phyloP scores from a whole-genome alignment of 768 basidiomycete genomes.

The Tylopilus intermedius region DNA sequence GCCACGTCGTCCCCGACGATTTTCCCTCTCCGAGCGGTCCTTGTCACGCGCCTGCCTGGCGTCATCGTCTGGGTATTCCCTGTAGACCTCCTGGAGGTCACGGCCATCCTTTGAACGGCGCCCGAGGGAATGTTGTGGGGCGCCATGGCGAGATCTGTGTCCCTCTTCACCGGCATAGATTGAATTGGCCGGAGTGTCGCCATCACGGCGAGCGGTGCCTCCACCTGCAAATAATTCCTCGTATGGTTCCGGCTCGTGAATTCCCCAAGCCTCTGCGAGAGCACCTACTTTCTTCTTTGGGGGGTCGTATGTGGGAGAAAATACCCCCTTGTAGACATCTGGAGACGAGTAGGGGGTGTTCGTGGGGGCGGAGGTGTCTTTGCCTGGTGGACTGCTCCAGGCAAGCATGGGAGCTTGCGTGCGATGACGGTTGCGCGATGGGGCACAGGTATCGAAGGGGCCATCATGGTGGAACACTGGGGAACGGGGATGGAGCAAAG shows the following conservation, averaged over 20 bases:
- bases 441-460: constrained; percentile 88
- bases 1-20: constrained; percentile 43
- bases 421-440: constrained; percentile 78
- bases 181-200: constrained; percentile 59
- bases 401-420: constrained; percentile 80
- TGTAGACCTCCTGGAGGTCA: constrained; percentile 44
- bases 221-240: constrained; percentile 88
- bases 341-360: constrained; percentile 50
- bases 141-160: constrained; percentile 32
- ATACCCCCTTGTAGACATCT: constrained; percentile 37
- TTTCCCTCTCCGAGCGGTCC: constrained; percentile 33
- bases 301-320: constrained; percentile 49
- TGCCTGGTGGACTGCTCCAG: constrained; percentile 48
- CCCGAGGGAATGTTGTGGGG: constrained; percentile 34
- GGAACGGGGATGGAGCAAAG: constrained; percentile 26
- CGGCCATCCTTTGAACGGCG: constrained; percentile 46
- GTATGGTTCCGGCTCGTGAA: constrained; percentile 86
- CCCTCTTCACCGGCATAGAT: constrained; percentile 64
- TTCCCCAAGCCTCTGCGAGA: constrained; percentile 90
- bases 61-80: constrained; percentile 41
- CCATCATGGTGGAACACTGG: constrained; percentile 91
- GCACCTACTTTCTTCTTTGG: constrained; percentile 84
- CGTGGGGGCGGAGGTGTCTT: constrained; percentile 35
- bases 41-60: constrained; percentile 26
- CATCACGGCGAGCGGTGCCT: constrained; percentile 44